Evolutionary conservation across 2,329 filamentous ascomycete genomes (phyloP), one percentile per base, ranked within the genome.

Genomic region (Akanthomyces muscarius): DNA sequence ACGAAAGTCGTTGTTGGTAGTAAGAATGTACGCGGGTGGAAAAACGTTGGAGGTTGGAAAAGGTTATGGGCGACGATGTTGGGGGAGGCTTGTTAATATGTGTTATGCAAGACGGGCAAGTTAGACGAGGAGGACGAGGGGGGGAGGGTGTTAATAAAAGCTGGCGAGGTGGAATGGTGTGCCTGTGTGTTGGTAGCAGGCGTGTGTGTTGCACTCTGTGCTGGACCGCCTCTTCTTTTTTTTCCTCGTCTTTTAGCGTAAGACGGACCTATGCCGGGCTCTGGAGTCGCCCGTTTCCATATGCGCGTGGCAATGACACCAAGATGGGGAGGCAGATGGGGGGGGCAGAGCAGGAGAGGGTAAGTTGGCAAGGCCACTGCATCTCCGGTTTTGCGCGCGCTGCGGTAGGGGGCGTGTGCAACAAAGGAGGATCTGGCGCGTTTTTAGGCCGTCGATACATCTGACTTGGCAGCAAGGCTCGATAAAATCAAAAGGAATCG

Each of bases 281-380:
- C 70, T 71, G 74, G 72, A 69, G 68, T 75, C 74, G 71, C 69
- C 72, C 71, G 72, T 69, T 73, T 76, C 74, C 75, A 75, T 38
- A 61, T 52, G 72, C 74, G 74, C 71, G 73, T 72, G 72, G 71
- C 61, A 62, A 62, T 52, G 61, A 57, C 44, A 50, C 48, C 53
- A 44, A 63, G 42, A 60, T 41, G 45, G 48, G 56, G 57, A 38
- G 41, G 47, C 16, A 60, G 56, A 36, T 50, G 48, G 42, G 44
- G 36, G 16, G 62, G 41, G n/a, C 42, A 33, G 38, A 21, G 36
- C 5, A 10, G 62, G 28, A 28, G 51, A 30, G 55, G 45, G n/a
- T n/a, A 6, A 28, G 28, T 23, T 23, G 13, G 21, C 23, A 56
- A 21, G 41, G 45, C 47, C 57, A 52, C 51, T 16, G 41, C 54